Evolutionary conservation across 2,329 filamentous ascomycete species (phyloP).

Genomic region (Penicillium decumbens): DNA sequence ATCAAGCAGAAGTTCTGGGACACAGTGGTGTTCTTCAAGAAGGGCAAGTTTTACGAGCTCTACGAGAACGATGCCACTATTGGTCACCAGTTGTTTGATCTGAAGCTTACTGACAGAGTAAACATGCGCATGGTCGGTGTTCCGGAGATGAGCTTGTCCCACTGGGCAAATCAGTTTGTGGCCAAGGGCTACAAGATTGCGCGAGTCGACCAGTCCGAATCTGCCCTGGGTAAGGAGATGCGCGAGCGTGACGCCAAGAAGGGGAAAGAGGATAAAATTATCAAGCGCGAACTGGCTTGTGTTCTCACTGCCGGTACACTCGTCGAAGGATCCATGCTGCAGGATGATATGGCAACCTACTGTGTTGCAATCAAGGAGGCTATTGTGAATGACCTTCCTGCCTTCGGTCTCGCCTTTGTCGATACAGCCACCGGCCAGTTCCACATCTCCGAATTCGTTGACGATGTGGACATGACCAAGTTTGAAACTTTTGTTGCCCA

Average conservation of each 20-base stretch:
- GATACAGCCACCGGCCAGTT: conserved; percentile 96
- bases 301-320: conserved; percentile 89
- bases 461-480: conserved; percentile 89
- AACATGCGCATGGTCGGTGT: conserved; percentile 99
- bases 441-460: conserved; percentile 82
- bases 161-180: conserved; percentile 98
- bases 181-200: conserved; percentile 98
- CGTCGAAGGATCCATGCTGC: conserved; percentile 93
- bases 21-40: conserved; percentile 98
- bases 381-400: conserved; percentile 64
- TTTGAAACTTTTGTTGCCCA: conserved; percentile 97
- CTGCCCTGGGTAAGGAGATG: conserved; percentile 95
- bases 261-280: conserved; percentile 81
- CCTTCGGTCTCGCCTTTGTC: conserved; percentile 88
- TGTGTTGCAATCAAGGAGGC: conserved; percentile 91
- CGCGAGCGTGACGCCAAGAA: conserved; percentile 69
- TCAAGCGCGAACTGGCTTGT: conserved; percentile 81
- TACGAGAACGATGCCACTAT: conserved; percentile 98
- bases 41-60: conserved; percentile 97
- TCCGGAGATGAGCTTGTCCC: conserved; percentile 87
- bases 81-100: conserved; percentile 91
- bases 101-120: conserved; percentile 95
- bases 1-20: conserved; percentile 99
- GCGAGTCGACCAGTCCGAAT: conserved; percentile 93
- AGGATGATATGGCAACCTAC: conserved; percentile 95